phyloP scores from a whole-genome alignment of 805 yeast species.

The Wickerhamomyces chambardii region DNA sequence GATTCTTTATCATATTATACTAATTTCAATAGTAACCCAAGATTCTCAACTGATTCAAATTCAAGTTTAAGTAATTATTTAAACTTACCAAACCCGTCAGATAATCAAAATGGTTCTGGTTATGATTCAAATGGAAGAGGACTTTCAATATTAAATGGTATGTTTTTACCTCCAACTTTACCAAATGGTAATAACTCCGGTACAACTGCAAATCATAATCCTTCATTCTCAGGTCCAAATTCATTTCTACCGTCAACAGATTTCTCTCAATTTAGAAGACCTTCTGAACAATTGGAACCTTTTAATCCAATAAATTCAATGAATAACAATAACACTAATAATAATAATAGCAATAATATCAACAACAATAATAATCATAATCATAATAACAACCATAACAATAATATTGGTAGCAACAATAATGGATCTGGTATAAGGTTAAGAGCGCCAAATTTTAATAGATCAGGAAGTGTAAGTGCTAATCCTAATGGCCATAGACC shows the following conservation, averaged over 20 bases:
- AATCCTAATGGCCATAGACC: no score
- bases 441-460: constrained; percentile 19
- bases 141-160: constrained; percentile 14
- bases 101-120: constrained; percentile 4
- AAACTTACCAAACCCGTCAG: constrained; percentile 7
- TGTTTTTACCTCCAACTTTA: constrained; percentile 13
- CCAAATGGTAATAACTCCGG: constrained; percentile 1
- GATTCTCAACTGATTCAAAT: constrained; percentile 20
- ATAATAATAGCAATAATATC: background rate
- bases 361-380: no score
- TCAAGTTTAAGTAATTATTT: constrained; percentile 15
- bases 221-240: background rate
- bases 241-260: constrained; percentile 6
- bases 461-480: constrained; percentile 4
- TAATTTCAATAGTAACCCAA: constrained; percentile 14
- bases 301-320: constrained; percentile 25
- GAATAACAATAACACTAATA: background rate
- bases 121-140: constrained; percentile 17
- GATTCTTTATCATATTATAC: constrained; percentile 18
- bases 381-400: background rate
- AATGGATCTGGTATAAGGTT: background rate
- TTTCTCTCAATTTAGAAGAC: constrained; percentile 25
- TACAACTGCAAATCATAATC: background rate
- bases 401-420: background rate
- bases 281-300: constrained; percentile 42